Evolutionary conservation across 148 eudicot species (phyloP).

Genomic region (Heliosperma pusillum): DNA sequence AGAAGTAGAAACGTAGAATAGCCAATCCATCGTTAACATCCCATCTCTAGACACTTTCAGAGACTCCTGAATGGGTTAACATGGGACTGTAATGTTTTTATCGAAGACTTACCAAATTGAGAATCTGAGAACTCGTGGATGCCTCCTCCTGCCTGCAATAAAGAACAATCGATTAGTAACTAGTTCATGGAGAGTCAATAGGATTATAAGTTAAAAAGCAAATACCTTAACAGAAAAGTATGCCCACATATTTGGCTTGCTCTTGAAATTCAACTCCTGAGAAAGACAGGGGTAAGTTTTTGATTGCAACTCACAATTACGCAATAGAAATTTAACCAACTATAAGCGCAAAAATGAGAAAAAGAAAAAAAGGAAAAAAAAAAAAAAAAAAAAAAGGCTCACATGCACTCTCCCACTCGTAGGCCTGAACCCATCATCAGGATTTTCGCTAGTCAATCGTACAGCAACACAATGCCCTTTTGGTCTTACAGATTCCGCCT

Average conservation of each 20-base stretch:
- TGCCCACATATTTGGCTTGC: constrained; percentile 99
- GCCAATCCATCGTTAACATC: not conserved
- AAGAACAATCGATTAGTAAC: constrained; percentile 19
- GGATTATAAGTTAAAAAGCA: not conserved
- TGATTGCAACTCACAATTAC: not conserved
- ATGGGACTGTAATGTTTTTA: not conserved
- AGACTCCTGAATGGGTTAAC: not conserved
- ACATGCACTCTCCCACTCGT: constrained; percentile 99
- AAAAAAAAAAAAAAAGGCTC: too few relatives aligned
- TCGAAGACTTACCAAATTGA: constrained; percentile 76
- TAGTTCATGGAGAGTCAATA: constrained; percentile 5
- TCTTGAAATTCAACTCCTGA: constrained; percentile 87
- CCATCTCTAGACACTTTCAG: not conserved
- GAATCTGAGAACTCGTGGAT: constrained; percentile 99
- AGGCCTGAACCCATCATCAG: constrained; percentile 99
- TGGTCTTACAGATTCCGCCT: constrained; percentile 82
- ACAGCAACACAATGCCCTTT: constrained; percentile 99
- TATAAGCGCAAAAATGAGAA: not conserved
- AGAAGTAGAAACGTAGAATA: not conserved
- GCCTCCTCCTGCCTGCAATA: constrained; percentile 96
- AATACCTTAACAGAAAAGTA: constrained; percentile 98
- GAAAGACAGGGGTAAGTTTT: constrained; percentile 20
- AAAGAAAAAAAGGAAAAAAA: not conserved
- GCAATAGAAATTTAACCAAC: not conserved
- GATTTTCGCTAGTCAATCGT: constrained; percentile 99